Conservation (phyloP, 2,329 filamentous ascomycete genomes). For the Epichloe hybrida region DNA sequence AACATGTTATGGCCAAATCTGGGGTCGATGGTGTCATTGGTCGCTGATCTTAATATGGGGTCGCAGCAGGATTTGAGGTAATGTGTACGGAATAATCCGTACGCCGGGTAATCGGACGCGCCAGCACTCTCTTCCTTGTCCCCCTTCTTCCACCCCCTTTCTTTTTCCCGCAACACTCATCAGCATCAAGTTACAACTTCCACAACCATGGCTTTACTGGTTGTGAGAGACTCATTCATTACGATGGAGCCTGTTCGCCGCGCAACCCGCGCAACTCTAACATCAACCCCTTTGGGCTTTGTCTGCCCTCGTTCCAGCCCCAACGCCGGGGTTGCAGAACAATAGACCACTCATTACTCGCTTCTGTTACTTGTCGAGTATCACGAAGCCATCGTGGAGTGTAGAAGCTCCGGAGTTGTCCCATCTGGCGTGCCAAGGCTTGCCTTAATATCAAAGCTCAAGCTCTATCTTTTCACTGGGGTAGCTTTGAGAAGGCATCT, state of each 20-base stretch:
- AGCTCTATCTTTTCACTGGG: not conserved
- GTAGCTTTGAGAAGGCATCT: not conserved
- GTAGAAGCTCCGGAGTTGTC: slow-evolving; percentile 5
- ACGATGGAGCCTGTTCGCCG: not conserved
- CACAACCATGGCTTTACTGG: slow-evolving; percentile 1
- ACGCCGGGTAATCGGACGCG: no score
- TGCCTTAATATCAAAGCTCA: not conserved
- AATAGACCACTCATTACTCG: slow-evolving; percentile 22
- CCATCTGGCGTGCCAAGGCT: not conserved
- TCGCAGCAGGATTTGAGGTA: no score
- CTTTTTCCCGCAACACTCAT: not conserved
- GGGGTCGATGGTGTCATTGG: no score
- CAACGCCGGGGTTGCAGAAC: slow-evolving; percentile 34
- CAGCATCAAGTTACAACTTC: not conserved
- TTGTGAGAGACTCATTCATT: not conserved
- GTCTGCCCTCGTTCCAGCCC: slow-evolving; percentile 19
- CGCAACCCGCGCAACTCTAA: not conserved
- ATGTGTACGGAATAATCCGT: no score
- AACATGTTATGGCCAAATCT: no score
- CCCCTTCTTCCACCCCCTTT: not conserved
- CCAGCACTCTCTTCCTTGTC: not conserved
- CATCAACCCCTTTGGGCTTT: not conserved
- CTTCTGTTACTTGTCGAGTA: slow-evolving; percentile 13
- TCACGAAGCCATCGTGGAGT: slow-evolving; percentile 12
- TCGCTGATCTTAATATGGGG: no score